Evolutionary conservation across 352 stramenopile species (phyloP), one percentile per base, ranked within the genome.

Genomic region (Globisporangium middletonii): DNA sequence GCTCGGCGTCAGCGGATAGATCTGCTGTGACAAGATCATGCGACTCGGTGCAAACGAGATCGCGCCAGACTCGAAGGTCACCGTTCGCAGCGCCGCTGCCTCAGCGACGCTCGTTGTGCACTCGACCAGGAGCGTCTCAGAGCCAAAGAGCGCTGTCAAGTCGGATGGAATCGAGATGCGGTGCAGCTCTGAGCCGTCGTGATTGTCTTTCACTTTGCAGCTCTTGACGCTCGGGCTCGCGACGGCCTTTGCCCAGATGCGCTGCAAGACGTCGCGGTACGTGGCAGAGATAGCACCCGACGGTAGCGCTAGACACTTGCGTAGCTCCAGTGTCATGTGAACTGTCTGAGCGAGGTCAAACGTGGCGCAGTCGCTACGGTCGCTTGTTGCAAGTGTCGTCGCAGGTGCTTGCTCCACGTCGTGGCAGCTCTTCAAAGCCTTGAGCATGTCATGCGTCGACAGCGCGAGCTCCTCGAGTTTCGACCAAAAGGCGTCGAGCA

Each of bases 21-120:
- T 73, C 49, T 88, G 77, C 45, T 86, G 77, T 18, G 77, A 88
- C 12, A 88, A 54, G 59, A 86, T 62, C 30, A 64, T 85, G 43
- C 74, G 60, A 46, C 67, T 85, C 43, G 67, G 73, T 5, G 50
- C 12, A 26, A 88, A 86, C 0, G 64, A 68, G 33, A 83, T 58
- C 41, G 52, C 72, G 11, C 30, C 50, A 38, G 62, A 19, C 13
- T 76, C 60, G 44, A 69, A 79, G n/a, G 68, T 51, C 7, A 63
- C n/a, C 11, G 43, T 9, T 27, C 18, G 43, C 43, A 48, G 3
- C 43, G 50, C n/a, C 16, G n/a, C 12, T 3, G 43, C 1, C 18
- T 45, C 19, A 42, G 8, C 13, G 41, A 12, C 13, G 41, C 13
- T 46, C 11, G 8, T 69, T 7, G 59, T 50, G 27, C 59, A 57